Evolutionary conservation across 805 yeast species (phyloP), one percentile per base, ranked within the genome.

Genomic region (Candida namnaoensis): DNA sequence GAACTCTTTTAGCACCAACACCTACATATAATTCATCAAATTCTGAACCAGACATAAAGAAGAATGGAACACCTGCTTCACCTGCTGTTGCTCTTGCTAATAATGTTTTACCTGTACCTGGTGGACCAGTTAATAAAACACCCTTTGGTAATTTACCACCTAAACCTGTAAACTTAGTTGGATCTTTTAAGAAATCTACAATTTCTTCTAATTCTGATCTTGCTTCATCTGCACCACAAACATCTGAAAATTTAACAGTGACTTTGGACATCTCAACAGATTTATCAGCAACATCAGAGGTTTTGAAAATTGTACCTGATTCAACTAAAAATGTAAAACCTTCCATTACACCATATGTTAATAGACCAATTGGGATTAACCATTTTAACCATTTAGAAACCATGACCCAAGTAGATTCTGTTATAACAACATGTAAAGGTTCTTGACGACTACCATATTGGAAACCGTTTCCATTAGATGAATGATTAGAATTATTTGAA

Each of bases 71-170:
- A 42, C 96, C 98, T 7, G 99, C 98, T 65, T 91, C 98, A 48
- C 98, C 98, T 7, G 99, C 99, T 28, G 96, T 95, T 27, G 99
- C 98, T 54, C 98, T 79, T 0, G 98, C 98, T 48, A 93, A 74
- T 50, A 91, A 70, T 1, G 99, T 93, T 62, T 93, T 91, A 76
- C 99, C 99, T 6, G 99, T 91, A 65, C 99, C 99, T 35, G 99
- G 99, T 34, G 99, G 99, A 37, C 99, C 99, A 11, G 98, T 93
- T 49, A 91, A 71, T 44, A 93, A 68, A 7, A 93, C 95, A 71
- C 99, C 99, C 61, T 91, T 93, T 44, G 99, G 98, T 54, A 93
- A 72, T 62, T 90, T 90, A 40, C 99, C 99, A 50, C 99, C 99
- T 39, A 93, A 73, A 1, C 95, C 95, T 39, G 97, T 95, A 66